A percentile compares a stretch with the other conserved stretches of the same genome.
phyloP scores from a whole-genome alignment of 1,284 basidiomycete species.

The Puccinia polysora region DNA sequence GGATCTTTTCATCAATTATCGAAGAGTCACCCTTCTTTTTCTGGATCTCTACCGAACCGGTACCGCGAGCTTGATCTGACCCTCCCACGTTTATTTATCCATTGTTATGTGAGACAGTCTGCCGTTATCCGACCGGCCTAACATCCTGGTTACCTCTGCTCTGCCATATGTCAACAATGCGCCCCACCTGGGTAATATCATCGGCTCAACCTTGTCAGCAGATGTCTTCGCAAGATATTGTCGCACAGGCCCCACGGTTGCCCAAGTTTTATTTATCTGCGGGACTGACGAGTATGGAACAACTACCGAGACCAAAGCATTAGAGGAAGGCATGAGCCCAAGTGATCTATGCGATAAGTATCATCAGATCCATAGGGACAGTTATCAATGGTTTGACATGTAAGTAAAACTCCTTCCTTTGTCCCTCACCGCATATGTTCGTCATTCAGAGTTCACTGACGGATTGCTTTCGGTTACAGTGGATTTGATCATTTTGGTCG shows the following conservation, averaged over 20 bases:
- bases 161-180: conserved; percentile 98
- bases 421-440: not conserved
- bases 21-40: not conserved
- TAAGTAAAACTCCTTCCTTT: conserved; percentile 2
- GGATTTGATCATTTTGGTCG: conserved; percentile 97
- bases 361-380: conserved; percentile 78
- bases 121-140: conserved; percentile 75
- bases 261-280: conserved; percentile 67
- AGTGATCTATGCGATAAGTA: conserved; percentile 90
- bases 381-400: conserved; percentile 86
- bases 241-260: conserved; percentile 66
- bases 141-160: conserved; percentile 89
- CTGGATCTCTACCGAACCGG: too few relatives aligned
- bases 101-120: too few relatives aligned
- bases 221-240: conserved; percentile 89
- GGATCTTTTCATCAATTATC: too few relatives aligned
- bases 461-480: conserved; percentile 54
- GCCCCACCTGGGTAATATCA: conserved; percentile 96
- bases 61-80: not conserved
- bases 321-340: conserved; percentile 87
- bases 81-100: not conserved
- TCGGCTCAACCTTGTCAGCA: conserved; percentile 89
- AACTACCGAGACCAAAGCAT: conserved; percentile 92
- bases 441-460: not conserved
- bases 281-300: conserved; percentile 99